A percentile compares a stretch with the other conserved stretches of the same genome.
phyloP scores from a whole-genome alignment of 495 filamentous ascomycete species.

The Poronia punctata region DNA sequence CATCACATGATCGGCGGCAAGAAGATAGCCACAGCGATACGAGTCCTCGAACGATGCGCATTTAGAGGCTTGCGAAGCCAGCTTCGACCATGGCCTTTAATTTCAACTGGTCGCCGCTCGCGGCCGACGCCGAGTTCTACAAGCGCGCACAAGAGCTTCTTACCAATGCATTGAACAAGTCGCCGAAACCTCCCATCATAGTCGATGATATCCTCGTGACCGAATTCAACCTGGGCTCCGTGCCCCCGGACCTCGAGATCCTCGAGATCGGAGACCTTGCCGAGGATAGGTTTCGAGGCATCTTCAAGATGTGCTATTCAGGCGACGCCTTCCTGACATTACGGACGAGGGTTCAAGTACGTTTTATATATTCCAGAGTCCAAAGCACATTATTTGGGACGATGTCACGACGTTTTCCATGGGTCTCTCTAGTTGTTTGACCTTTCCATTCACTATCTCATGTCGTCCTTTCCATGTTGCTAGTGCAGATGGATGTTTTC shows the following conservation, averaged over 20 bases:
- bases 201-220: constrained; percentile 98
- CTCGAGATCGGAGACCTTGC: constrained; percentile 94
- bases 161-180: constrained; percentile 93
- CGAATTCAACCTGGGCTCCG: constrained; percentile 89
- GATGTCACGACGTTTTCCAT: constrained; percentile 1
- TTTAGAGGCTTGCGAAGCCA: constrained; percentile 1
- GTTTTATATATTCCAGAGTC: constrained; percentile 18
- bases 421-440: constrained; percentile 1
- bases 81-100: constrained; percentile 82
- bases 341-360: constrained; percentile 84
- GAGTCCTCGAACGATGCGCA: constrained; percentile 7
- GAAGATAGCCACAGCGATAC: no score
- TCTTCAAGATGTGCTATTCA: constrained; percentile 97
- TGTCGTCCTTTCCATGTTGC: neutral
- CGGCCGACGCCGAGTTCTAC: constrained; percentile 87
- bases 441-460: neutral
- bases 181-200: constrained; percentile 95
- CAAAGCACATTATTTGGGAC: constrained; percentile 6
- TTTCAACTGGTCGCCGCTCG: constrained; percentile 99
- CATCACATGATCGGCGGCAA: constrained; percentile 5
- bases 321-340: constrained; percentile 93
- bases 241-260: constrained; percentile 90
- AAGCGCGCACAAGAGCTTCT: constrained; percentile 87
- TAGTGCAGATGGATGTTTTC: no score
- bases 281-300: constrained; percentile 93